Evolutionary conservation across 2,329 filamentous ascomycete genomes (phyloP), one percentile per base, ranked within the genome.

Genomic region (Penicillium sp.): DNA sequence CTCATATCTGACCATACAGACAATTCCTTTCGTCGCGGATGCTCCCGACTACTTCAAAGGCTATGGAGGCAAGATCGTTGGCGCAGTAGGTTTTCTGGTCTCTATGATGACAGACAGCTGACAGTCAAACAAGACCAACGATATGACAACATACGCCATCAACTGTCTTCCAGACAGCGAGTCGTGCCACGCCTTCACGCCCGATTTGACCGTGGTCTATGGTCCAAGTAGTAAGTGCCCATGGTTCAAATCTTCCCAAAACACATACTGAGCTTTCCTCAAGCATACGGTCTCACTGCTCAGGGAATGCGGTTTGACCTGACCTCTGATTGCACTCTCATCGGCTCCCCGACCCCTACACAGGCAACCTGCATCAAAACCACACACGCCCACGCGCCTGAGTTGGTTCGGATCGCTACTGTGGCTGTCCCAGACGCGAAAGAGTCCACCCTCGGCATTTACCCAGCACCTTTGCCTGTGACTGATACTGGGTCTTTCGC

Each of bases 41-140:
- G 51, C 31, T 1, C 51, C 51, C 2, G 51, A 50, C 38, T 53
- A 50, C 45, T 50, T 53, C 46, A 18, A 53, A 11, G 51, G 51
- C 14, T 53, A 53, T 45, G 51, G 51, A 3, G 51, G 10, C 18
- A 44, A 50, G 41, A 46, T 8, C 4, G n/a, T 53, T 8, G 46
- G 40, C 11, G 32, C 34, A 4, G 51, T 50, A 27, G 5, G 51
- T 50, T 1, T 21, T 21, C 7, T 16, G 9, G 2, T 34, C 11
- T 14, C 4, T 14, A 27, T 24, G 9, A 21, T 16, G 13, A 3
- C n/a, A n/a, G 4, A 22, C 11, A 3, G 21, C 24, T 50, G 22
- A 53, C 24, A 38, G 16, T n/a, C 1, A 21, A 16, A 6, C 5
- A 32, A 53, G 51, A 32, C 38, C 6, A 46, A 39, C 14, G 51